Evolutionary conservation across 768 basidiomycete species (phyloP).

Genomic region (Galerina sulciceps): DNA sequence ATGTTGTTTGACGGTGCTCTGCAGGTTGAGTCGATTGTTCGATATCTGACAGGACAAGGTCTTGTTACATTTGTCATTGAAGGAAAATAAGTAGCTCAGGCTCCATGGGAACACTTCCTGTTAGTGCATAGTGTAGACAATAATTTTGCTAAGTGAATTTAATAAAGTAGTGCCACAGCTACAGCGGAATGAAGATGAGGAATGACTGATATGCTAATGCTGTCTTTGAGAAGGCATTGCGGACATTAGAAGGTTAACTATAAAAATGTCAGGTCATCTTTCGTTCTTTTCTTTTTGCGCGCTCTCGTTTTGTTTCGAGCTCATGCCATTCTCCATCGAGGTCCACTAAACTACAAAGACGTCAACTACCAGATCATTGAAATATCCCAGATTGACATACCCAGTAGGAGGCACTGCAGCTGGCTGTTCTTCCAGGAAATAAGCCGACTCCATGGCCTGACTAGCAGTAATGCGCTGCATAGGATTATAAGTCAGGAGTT

Average conservation of each 20-base stretch:
- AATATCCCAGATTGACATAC: constrained; percentile 49
- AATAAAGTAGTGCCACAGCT: constrained; percentile 1
- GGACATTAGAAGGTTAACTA: no score
- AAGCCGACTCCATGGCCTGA: constrained; percentile 81
- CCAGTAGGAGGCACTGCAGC: constrained; percentile 72
- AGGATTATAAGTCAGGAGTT: constrained; percentile 83
- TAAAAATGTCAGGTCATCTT: constrained; percentile 14
- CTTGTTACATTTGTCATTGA: constrained; percentile 49
- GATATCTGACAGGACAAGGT: constrained; percentile 74
- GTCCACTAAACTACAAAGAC: constrained; percentile 61
- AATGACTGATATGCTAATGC: no score
- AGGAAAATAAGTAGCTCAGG: constrained; percentile 16
- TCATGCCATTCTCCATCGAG: constrained; percentile 98
- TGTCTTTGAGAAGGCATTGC: no score
- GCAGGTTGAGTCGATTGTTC: constrained; percentile 88
- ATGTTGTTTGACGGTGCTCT: constrained; percentile 8
- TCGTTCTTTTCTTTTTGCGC: constrained; percentile 78
- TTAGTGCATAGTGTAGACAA: not conserved
- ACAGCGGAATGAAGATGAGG: not conserved
- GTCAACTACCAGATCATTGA: not conserved
- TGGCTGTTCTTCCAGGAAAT: constrained; percentile 86
- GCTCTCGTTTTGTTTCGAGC: constrained; percentile 91
- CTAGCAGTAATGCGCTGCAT: constrained; percentile 71
- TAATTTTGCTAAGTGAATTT: no score
- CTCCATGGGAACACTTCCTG: not conserved